Base-by-base conservation (phyloP, 2,329 filamentous ascomycete genomes). In the Exophiala sp. region DNA sequence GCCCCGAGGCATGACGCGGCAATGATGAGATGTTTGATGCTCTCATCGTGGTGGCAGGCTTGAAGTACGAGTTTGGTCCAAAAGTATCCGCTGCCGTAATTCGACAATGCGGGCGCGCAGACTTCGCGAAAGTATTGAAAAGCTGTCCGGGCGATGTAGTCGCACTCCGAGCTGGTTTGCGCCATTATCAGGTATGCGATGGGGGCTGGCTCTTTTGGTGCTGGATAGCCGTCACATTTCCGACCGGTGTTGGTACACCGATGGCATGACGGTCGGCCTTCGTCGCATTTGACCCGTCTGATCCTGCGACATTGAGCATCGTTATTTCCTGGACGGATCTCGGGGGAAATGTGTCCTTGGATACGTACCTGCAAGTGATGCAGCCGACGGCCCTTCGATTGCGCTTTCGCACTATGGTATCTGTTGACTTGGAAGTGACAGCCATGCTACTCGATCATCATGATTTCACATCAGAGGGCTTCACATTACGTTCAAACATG, bases 191-290 rank as follows among this genome's bases (percentile, higher is more conserved):
- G 38, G 5, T 55, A 24, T 2, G 49, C 54, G 3, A 44, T 45
- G 9, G 45, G 50, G 11, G 47, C 12, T 11, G 33, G 32, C 21
- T 45, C 16, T 35, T 36, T 44, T 18, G 47, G 48, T 20, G 36
- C 18, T 14, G 49, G 42, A 57, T 72, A 73, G 16, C 71, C 69
- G 49, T 72, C 71, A 52, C 71, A 73, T 41, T 65, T 64, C 3
- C 70, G 66, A 7, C 69, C 69, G 1, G 71, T 71, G 5, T 60
- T 67, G 5, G 59, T 54, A 54, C 71, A 74, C 16, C 67, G 67
- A 18, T 63, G 54, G 54, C 71, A 74, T 18, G 59, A 62, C 7
- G 68, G 69, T 6, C 63, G 65, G 2, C 57, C 55, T 57, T 72
- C 69, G 45, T 72, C 55, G 21, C 59, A 62, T 35, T 57, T 56